These are phyloP conservation scores for Populus nigra DNA, from an alignment of 345 rosid species.

Conservation along the genomic window DNA sequence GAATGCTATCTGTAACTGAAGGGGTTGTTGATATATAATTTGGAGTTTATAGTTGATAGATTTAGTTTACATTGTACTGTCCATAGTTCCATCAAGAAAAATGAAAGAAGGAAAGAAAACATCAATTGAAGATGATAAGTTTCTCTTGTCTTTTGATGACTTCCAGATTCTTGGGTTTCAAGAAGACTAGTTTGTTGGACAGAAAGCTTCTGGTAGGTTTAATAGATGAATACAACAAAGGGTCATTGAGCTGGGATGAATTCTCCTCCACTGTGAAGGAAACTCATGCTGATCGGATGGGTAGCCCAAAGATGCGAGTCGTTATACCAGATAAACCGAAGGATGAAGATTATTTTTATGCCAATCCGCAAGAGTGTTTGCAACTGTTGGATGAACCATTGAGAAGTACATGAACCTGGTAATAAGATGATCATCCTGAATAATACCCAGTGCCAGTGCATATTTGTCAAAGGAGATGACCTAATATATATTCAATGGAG, in stretches of 20 bases:
- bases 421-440: slow-evolving; percentile 15
- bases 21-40: background rate
- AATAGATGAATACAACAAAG: slow-evolving; percentile 61
- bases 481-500: background rate
- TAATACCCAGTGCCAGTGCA: slow-evolving; percentile 4
- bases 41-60: background rate
- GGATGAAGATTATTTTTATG: slow-evolving; percentile 93
- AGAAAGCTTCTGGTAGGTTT: slow-evolving; percentile 67
- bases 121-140: background rate
- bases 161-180: slow-evolving; percentile 87
- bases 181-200: slow-evolving; percentile 70
- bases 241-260: slow-evolving; percentile 76
- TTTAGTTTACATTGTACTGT: background rate
- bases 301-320: slow-evolving; percentile 59
- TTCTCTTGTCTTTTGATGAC: background rate
- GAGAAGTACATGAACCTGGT: slow-evolving; percentile 37
- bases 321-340: slow-evolving; percentile 75
- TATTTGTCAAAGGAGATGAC: slow-evolving; percentile 18
- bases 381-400: slow-evolving; percentile 68
- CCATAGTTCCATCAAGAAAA: background rate
- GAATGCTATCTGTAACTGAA: background rate
- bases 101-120: background rate
- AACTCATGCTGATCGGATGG: slow-evolving; percentile 68
- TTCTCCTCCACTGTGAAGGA: slow-evolving; percentile 69
- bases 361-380: slow-evolving; percentile 92